Conservation (phyloP, 169 alveolate species). For the Hepatocystis sp. region DNA sequence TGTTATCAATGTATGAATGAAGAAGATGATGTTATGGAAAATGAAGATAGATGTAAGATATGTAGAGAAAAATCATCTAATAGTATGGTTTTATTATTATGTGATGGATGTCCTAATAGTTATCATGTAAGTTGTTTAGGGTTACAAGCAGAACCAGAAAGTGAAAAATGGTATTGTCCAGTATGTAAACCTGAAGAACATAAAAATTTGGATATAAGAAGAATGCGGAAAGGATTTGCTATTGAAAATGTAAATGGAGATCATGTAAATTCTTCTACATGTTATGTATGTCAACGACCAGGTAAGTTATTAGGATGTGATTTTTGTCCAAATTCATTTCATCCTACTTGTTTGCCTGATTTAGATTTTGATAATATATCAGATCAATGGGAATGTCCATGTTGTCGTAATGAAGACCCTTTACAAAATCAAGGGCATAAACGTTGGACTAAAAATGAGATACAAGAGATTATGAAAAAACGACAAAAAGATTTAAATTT, state of each 20-base stretch:
- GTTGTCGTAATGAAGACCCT: slow-evolving; percentile 92
- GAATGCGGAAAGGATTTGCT: slow-evolving; percentile 81
- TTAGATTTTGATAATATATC: slow-evolving; percentile 89
- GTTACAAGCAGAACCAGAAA: slow-evolving; percentile 88
- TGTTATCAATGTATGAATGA: slow-evolving; percentile 85
- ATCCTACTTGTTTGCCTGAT: slow-evolving; percentile 89
- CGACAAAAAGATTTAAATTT: slow-evolving; percentile 84
- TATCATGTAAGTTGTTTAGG: slow-evolving; percentile 90
- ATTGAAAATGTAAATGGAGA: slow-evolving; percentile 83
- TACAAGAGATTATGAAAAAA: slow-evolving; percentile 86
- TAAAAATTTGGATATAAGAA: slow-evolving; percentile 85
- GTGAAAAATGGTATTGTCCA: slow-evolving; percentile 92
- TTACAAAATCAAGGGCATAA: slow-evolving; percentile 91
- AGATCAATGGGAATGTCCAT: slow-evolving; percentile 94
- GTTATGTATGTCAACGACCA: slow-evolving; percentile 92
- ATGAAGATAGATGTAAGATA: slow-evolving; percentile 89
- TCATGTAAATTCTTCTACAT: slow-evolving; percentile 88
- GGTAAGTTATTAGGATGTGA: slow-evolving; percentile 93
- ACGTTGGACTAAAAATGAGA: slow-evolving; percentile 90
- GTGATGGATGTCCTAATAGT: slow-evolving; percentile 94
- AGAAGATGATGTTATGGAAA: slow-evolving; percentile 83
- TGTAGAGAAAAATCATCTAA: slow-evolving; percentile 86
- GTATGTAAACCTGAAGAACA: slow-evolving; percentile 90
- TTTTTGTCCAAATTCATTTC: slow-evolving; percentile 92
- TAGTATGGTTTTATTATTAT: slow-evolving; percentile 86